Evolutionary conservation across 1,284 basidiomycete genomes (phyloP).

Genomic region (Pseudomicrostroma phylloplanum): DNA sequence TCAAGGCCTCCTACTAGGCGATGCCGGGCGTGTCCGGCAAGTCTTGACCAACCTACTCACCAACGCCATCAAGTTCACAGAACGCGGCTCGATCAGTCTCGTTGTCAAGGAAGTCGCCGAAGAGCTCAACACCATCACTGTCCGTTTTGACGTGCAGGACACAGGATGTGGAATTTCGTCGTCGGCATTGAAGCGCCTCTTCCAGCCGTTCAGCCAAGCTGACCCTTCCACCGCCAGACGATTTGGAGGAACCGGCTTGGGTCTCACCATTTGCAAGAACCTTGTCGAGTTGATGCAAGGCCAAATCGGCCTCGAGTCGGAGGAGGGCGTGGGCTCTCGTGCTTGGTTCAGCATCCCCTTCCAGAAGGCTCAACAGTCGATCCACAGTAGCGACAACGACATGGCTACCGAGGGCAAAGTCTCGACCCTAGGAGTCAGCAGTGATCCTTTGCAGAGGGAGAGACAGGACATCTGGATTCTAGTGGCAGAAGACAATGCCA

Average conservation of each 20-base stretch:
- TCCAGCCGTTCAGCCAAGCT: slow-evolving; percentile 49
- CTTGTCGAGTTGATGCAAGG: slow-evolving; percentile 44
- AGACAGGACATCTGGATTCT: slow-evolving; percentile 46
- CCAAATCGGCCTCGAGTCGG: slow-evolving; percentile 39
- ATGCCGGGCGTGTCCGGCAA: slow-evolving; percentile 43
- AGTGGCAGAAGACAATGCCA: slow-evolving; percentile 45
- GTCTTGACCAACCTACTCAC: slow-evolving; percentile 52
- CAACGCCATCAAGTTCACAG: slow-evolving; percentile 53
- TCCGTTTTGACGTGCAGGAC: slow-evolving; percentile 48
- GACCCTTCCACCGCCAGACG: slow-evolving; percentile 43
- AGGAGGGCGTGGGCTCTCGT: slow-evolving; percentile 42
- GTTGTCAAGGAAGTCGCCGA: slow-evolving; percentile 38
- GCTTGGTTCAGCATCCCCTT: slow-evolving; percentile 45
- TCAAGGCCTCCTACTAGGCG: slow-evolving; percentile 39
- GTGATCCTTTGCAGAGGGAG: slow-evolving; percentile 25
- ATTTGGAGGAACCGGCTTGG: slow-evolving; percentile 45
- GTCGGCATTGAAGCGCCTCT: slow-evolving; percentile 44
- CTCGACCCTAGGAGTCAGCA: slow-evolving; percentile 22
- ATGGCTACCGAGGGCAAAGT: not conserved
- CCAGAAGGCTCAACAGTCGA: slow-evolving; percentile 22
- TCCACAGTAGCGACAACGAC: not conserved
- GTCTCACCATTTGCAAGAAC: slow-evolving; percentile 40
- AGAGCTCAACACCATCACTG: slow-evolving; percentile 29
- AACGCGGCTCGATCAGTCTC: slow-evolving; percentile 46
- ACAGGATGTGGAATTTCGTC: slow-evolving; percentile 51